These are phyloP conservation scores for Puccinia brachypodii DNA, from an alignment of 1,284 basidiomycete genomes.

Conservation along the genomic window DNA sequence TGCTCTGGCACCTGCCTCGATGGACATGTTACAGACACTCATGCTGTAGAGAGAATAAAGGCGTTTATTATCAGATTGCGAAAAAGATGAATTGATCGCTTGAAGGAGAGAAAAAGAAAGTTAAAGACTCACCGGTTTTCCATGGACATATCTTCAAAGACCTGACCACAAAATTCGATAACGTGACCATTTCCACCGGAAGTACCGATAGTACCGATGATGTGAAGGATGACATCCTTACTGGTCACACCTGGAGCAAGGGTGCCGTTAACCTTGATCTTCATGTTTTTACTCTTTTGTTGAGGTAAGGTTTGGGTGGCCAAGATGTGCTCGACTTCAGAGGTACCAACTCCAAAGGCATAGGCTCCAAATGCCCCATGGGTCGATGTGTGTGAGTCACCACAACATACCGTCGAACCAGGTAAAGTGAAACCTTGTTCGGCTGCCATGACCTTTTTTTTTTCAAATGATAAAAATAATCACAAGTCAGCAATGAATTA, in stretches of 20 bases:
- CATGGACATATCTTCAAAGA: slow-evolving; percentile 88
- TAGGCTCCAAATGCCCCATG: slow-evolving; percentile 95
- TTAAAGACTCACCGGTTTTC: slow-evolving; percentile 63
- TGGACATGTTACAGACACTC: slow-evolving; percentile 98
- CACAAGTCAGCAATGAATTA: neutral
- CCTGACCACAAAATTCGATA: slow-evolving; percentile 89
- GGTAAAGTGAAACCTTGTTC: slow-evolving; percentile 94
- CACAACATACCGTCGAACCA: slow-evolving; percentile 92
- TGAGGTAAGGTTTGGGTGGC: slow-evolving; percentile 92
- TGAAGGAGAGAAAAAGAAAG: neutral
- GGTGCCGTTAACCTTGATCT: slow-evolving; percentile 82
- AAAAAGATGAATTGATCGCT: neutral
- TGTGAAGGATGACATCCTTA: slow-evolving; percentile 91
- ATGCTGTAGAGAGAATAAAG: slow-evolving; percentile 62
- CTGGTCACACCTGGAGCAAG: slow-evolving; percentile 84
- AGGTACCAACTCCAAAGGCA: slow-evolving; percentile 94
- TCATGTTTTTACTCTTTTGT: slow-evolving; percentile 93
- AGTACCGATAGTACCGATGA: slow-evolving; percentile 90
- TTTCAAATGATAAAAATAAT: neutral
- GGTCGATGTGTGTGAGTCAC: slow-evolving; percentile 84
- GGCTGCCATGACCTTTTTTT: slow-evolving; percentile 72
- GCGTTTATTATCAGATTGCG: neutral
- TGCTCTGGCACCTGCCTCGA: slow-evolving; percentile 90
- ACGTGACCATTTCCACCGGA: slow-evolving; percentile 90
- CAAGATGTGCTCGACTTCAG: slow-evolving; percentile 94